Evolutionary conservation across 1,284 basidiomycete species (phyloP).

Genomic region (Tilletia horrida): DNA sequence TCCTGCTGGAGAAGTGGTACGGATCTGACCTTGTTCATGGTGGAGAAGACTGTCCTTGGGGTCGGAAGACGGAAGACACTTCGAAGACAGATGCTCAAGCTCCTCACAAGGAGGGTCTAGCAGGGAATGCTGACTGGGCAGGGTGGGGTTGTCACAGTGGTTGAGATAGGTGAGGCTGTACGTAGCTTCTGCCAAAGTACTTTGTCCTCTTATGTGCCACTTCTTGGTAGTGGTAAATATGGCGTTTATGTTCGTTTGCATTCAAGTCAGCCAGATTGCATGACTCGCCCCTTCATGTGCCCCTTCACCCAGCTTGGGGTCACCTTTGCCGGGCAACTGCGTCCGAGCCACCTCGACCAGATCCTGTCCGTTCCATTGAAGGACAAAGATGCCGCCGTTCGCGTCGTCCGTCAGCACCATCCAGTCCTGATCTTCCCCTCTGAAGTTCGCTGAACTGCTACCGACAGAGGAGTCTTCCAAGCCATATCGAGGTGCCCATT

Average conservation of each 20-base stretch:
- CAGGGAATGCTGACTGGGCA: conserved; percentile 34
- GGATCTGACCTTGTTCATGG: conserved; percentile 46
- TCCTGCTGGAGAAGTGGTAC: conserved; percentile 41
- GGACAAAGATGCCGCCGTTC: conserved; percentile 33
- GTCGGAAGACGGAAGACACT: not conserved
- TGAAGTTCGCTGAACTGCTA: not conserved
- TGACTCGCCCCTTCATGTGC: conserved; percentile 44
- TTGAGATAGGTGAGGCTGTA: too few relatives aligned
- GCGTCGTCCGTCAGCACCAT: conserved; percentile 47
- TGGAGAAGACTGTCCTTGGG: conserved; percentile 31
- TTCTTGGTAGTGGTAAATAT: too few relatives aligned
- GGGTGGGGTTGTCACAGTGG: conserved; percentile 49
- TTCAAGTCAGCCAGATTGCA: conserved; percentile 45
- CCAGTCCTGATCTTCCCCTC: conserved; percentile 20
- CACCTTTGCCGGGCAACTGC: conserved; percentile 29
- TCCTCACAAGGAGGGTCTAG: too few relatives aligned
- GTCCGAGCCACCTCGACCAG: conserved; percentile 22
- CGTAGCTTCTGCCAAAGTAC: too few relatives aligned
- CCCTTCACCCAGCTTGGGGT: conserved; percentile 1
- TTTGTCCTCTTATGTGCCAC: too few relatives aligned
- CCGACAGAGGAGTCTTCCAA: not conserved
- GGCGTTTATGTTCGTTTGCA: not conserved
- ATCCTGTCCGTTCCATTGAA: conserved; percentile 29
- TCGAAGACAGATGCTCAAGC: too few relatives aligned
- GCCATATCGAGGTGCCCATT: conserved; percentile 28